Evolutionary conservation across 2,329 filamentous ascomycete genomes (phyloP), one percentile per base, ranked within the genome.

Genomic region (Claviceps sp.): DNA sequence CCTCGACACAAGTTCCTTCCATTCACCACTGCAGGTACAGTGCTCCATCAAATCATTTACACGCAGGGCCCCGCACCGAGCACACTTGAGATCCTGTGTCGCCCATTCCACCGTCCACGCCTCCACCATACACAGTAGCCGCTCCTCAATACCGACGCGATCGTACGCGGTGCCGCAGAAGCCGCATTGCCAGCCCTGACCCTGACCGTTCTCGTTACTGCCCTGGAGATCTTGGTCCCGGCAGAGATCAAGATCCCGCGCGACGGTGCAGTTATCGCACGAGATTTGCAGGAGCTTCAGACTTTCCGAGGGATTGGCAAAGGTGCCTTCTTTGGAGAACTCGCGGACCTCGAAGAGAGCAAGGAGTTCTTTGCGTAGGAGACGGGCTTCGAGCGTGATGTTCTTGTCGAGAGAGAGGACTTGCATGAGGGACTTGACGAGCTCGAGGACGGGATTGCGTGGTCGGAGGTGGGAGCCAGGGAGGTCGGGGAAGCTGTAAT

Each of bases 1-100:
- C 56, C 77, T 75, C 58, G 83, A 78, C 54, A 90, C 74, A 20
- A 82, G 87, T 57, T 80, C 80, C 17, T 75, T 77, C 93, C 93
- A 98, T 53, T 79, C 78, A 3, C 93, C 93, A 55, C 87, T 88
- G 72, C 93, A 98, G 11, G 83, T 85, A 68, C 94, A 98, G 67
- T 97, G 90, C 66, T 96, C 91, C 82, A 93, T 89, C 60, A 97
- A 94, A 62, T 96, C 91, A 64, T 95, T 97, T 42, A 87, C 76
- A 62, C 88, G 74, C 40, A 95, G 68, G 59, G 88, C 88, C 36
- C 77, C 80, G 65, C 82, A 86, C 53, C 77, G 75, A 34, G 62
- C 64, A 58, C 93, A 98, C 68, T 88, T 88, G 53, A 97, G 69
- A 66, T 98, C 93, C 70, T 97, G 91, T 37, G 84, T 87, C 56